Evolutionary conservation across 2,329 filamentous ascomycete genomes (phyloP).

Genomic region (Albophoma yamanashiensis): DNA sequence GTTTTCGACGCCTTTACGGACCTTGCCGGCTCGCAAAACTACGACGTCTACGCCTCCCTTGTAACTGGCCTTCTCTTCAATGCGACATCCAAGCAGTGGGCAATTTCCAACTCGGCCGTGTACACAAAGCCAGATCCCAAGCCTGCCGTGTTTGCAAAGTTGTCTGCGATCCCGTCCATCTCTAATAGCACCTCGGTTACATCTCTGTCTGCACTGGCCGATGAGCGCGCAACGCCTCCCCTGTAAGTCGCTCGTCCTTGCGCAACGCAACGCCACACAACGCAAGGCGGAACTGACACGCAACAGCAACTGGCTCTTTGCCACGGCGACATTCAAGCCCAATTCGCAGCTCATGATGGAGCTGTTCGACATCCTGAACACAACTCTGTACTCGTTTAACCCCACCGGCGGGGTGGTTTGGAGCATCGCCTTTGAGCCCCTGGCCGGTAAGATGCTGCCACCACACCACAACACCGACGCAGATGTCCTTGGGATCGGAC

Average conservation of each 20-base stretch:
- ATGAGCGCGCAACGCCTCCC: not conserved
- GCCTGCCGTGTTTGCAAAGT: not conserved
- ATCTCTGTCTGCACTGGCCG: not conserved
- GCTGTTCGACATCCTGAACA: not conserved
- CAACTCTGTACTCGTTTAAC: not conserved
- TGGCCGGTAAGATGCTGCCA: not conserved
- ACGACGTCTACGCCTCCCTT: not conserved
- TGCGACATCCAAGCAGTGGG: not conserved
- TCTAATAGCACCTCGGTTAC: not conserved
- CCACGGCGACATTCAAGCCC: not conserved
- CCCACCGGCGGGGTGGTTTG: not conserved
- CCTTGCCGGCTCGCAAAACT: not conserved
- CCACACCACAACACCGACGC: not conserved
- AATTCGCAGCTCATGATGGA: not conserved
- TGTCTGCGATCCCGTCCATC: not conserved
- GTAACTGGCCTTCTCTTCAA: not conserved
- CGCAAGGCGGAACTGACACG: not conserved
- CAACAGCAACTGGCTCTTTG: not conserved
- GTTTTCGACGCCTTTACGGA: not conserved
- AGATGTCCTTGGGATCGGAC: not conserved
- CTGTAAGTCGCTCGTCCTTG: not conserved
- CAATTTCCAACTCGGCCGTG: not conserved
- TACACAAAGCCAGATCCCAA: not conserved
- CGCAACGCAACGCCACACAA: not conserved
- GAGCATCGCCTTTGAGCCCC: not conserved